phyloP scores from a whole-genome alignment of 306 rosid genomes.

The Leucaena leucocephala region DNA sequence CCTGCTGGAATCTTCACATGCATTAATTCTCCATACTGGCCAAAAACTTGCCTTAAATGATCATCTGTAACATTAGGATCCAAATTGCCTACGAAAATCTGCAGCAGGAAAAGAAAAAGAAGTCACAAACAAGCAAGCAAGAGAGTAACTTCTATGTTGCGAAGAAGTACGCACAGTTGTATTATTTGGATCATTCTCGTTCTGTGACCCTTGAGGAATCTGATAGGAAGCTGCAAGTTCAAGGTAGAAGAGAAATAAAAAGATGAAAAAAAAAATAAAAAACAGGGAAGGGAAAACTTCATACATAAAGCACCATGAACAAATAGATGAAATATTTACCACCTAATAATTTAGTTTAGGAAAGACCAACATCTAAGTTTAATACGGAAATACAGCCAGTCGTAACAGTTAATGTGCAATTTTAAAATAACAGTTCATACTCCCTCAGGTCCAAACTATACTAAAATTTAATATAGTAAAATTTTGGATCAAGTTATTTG shows the following conservation, averaged over 20 bases:
- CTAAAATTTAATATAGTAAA: no score
- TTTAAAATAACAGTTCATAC: no score
- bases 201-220: slow-evolving; percentile 85
- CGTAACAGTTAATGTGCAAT: neutral
- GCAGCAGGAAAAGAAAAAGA: slow-evolving; percentile 29
- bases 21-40: slow-evolving; percentile 76
- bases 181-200: slow-evolving; percentile 91
- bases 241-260: slow-evolving; percentile 45
- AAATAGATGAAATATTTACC: neutral
- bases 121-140: slow-evolving; percentile 32
- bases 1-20: slow-evolving; percentile 97
- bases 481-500: neutral
- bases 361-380: neutral
- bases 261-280: slow-evolving; percentile 17
- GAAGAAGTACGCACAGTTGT: slow-evolving; percentile 85
- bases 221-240: slow-evolving; percentile 85
- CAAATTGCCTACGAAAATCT: slow-evolving; percentile 96
- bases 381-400: neutral
- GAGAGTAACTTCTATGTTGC: slow-evolving; percentile 20
- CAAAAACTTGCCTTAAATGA: slow-evolving; percentile 86
- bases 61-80: slow-evolving; percentile 90
- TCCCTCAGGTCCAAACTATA: no score
- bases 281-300: slow-evolving; percentile 14
- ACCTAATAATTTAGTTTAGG: neutral
- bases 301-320: neutral